Base-by-base conservation (phyloP, 176 grass and related monocot genomes). In the Raddia guianensis region DNA sequence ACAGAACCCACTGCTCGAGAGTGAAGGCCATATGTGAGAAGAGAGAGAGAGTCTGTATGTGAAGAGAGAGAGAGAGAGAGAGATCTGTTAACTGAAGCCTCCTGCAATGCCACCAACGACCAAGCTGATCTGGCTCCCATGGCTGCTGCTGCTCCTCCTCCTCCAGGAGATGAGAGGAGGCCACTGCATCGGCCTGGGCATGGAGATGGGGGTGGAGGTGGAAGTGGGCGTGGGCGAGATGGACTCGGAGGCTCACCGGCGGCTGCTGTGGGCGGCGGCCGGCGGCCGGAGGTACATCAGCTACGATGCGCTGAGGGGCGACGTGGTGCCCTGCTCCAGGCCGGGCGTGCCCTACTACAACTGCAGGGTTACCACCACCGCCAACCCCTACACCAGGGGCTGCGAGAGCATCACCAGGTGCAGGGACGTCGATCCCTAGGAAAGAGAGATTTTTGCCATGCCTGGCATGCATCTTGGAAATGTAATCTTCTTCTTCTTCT, bases 301-400 rank as follows among this genome's bases (percentile, higher is more conserved):
- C 87, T 94, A 98, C 59, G 90, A 76, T 18, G 92, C 95, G 14
- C 92, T 98, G 70, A 91, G 92, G 82, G 78, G 90, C 48, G 92
- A 98, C 60, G 83, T 79, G 49, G 92, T 98, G 83, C 92, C 95
- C 49, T 98, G 95, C 73, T 90, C 80, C 3, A 91, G 83, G 48
- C 86, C 88, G 10, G 95, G 95, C 11, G 90, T 98, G 46, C 90
- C 95, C 12, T 98, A 98, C 86, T 98, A 98, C 87, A 98, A 98
- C 83, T 98, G 95, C 88, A 86, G 88, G 82, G 79, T 87, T 72
- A 87, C 73, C n/a, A 93, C 92, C n/a, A 89, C 52, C 0, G 83
- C 92, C 79, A 94, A 90, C 77, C 90, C 90, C 33, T 98, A 94
- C 90, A 89, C 76, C 50, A 88, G 92, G 71, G 95, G 91, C 0